These are phyloP conservation scores for Leccinum rimulosum DNA, from an alignment of 768 basidiomycete genomes.

Conservation along the genomic window DNA sequence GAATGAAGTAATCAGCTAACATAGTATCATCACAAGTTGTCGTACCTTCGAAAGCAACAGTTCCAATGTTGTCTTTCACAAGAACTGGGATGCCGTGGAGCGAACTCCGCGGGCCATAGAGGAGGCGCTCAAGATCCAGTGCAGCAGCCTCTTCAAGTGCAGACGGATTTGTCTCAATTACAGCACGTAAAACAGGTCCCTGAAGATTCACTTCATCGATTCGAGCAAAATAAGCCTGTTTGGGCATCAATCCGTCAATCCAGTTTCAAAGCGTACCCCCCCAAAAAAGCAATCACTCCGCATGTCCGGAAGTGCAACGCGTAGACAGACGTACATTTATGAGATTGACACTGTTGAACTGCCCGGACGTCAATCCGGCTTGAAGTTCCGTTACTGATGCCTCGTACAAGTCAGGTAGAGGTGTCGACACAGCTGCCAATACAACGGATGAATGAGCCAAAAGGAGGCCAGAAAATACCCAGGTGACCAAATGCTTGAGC, in stretches of 20 bases:
- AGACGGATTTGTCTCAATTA: constrained; percentile 39
- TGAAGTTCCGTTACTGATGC: constrained; percentile 40
- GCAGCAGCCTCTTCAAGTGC: constrained; percentile 35
- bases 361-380: constrained; percentile 33
- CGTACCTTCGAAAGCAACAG: constrained; percentile 29
- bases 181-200: constrained; percentile 37
- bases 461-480: constrained; percentile 7
- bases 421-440: constrained; percentile 11
- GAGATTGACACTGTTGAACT: constrained; percentile 41
- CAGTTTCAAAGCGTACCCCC: neutral
- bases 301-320: neutral
- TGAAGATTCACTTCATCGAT: constrained; percentile 44
- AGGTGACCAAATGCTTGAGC: constrained; percentile 7
- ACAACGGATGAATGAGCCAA: constrained; percentile 5
- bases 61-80: constrained; percentile 36
- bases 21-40: too few species aligned
- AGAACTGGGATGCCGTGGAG: constrained; percentile 41
- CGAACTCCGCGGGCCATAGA: constrained; percentile 26
- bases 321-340: constrained; percentile 31
- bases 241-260: neutral
- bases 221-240: constrained; percentile 40
- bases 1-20: neutral
- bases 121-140: constrained; percentile 34
- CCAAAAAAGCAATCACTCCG: neutral
- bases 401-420: constrained; percentile 41